Conservation (phyloP, 306 rosid genomes). For the Cicer cuneatum region DNA sequence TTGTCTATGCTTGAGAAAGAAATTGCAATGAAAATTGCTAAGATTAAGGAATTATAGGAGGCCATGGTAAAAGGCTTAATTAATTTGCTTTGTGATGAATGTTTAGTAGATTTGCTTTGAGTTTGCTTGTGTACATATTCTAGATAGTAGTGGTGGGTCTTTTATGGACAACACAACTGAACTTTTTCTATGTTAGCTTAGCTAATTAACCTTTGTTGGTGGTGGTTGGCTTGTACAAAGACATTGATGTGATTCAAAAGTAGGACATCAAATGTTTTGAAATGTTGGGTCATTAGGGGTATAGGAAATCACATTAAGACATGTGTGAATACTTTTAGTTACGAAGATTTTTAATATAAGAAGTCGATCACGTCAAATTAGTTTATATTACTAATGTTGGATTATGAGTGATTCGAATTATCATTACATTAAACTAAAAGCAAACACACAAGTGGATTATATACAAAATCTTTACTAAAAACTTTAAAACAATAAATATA, state of each 20-base stretch:
- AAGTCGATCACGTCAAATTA: too few species aligned
- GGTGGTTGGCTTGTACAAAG: constrained; percentile 30
- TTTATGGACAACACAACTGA: neutral
- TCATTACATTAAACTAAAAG: too few species aligned
- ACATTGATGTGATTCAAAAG: constrained; percentile 12
- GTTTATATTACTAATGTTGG: too few species aligned
- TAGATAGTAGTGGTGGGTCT: constrained; percentile 1
- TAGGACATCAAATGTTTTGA: constrained; percentile 34
- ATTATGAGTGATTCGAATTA: too few species aligned
- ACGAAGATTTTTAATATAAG: too few species aligned
- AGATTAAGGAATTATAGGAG: constrained; percentile 33
- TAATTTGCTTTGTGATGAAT: neutral
- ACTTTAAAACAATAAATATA: too few species aligned
- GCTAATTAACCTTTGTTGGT: constrained; percentile 20
- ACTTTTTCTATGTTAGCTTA: neutral
- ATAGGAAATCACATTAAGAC: too few species aligned
- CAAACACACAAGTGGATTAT: too few species aligned
- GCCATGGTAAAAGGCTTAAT: constrained; percentile 35
- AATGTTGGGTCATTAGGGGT: too few species aligned
- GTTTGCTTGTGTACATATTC: constrained; percentile 25
- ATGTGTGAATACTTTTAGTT: too few species aligned
- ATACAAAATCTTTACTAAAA: too few species aligned
- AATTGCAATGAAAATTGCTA: constrained; percentile 41
- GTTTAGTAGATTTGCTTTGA: constrained; percentile 10
- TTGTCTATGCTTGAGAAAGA: constrained; percentile 41